A percentile compares a stretch with the other conserved stretches of the same genome.
Evolutionary conservation across 2,329 filamentous ascomycete genomes (phyloP).

Genomic region (Dryadomyces sulphureus): DNA sequence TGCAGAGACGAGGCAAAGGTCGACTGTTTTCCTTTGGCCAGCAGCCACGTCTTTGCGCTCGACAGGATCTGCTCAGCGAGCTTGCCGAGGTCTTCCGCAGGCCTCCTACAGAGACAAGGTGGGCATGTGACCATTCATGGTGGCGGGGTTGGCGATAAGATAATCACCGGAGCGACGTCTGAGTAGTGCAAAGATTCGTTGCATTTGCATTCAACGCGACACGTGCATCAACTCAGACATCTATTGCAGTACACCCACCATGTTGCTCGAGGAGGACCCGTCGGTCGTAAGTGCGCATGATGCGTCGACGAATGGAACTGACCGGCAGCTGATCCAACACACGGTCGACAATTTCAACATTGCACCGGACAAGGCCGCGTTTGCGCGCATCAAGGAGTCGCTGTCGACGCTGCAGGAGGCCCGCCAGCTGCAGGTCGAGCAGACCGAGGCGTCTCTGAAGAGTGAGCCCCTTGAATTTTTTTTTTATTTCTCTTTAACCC

Average conservation of each 20-base stretch:
- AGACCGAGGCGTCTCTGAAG: constrained; percentile 52
- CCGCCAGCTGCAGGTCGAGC: constrained; percentile 61
- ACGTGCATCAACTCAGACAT: neutral
- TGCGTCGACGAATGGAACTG: neutral
- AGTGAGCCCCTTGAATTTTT: constrained; percentile 23
- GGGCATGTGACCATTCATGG: neutral
- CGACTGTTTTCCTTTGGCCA: too few species aligned
- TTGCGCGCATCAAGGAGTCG: constrained; percentile 72
- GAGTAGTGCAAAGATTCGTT: neutral
- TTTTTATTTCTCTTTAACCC: too few species aligned
- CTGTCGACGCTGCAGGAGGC: constrained; percentile 72
- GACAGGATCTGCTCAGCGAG: too few species aligned
- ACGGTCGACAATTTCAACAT: constrained; percentile 95
- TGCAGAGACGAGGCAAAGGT: too few species aligned
- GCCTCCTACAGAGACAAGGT: too few species aligned
- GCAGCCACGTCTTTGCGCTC: too few species aligned
- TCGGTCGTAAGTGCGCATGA: constrained; percentile 48
- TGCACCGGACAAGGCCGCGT: constrained; percentile 67
- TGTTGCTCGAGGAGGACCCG: constrained; percentile 91
- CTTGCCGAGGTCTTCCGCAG: too few species aligned
- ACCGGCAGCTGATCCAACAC: constrained; percentile 65
- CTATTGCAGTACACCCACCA: constrained; percentile 29
- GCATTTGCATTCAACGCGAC: neutral
- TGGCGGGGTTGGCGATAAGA: constrained; percentile 9
- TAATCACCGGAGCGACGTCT: constrained; percentile 10